phyloP scores from a whole-genome alignment of 306 rosid genomes.

The Elaeagnus macrophylla region DNA sequence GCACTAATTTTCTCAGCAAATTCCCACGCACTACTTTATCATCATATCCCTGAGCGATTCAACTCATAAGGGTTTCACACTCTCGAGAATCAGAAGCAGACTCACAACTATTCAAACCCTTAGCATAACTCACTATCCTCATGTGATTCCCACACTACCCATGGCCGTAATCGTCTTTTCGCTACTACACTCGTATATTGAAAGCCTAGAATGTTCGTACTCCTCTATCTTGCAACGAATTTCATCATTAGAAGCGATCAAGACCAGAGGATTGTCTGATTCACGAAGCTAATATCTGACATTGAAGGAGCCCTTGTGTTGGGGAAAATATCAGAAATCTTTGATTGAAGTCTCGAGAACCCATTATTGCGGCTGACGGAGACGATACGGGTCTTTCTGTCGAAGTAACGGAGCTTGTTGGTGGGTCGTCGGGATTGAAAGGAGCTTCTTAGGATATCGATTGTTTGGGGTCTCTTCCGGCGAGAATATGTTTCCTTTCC shows the following conservation, averaged over 20 bases:
- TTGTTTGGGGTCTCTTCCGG: constrained; percentile 9
- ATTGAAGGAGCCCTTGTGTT: not conserved
- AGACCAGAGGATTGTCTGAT: constrained; percentile 1
- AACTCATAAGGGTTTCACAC: not conserved
- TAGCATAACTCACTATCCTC: not conserved
- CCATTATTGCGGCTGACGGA: constrained; percentile 14
- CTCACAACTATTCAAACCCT: constrained; percentile 1
- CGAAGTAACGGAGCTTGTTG: constrained; percentile 18
- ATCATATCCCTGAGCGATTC: not conserved
- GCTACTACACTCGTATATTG: constrained; percentile 20
- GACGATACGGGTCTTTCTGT: constrained; percentile 23
- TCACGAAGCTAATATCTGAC: constrained; percentile 15
- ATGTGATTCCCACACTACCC: constrained; percentile 3
- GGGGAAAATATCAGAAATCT: constrained; percentile 18
- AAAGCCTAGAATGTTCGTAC: constrained; percentile 19
- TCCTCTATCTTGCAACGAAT: constrained; percentile 20
- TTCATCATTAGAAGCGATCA: constrained; percentile 21
- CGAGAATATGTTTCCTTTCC: too few species aligned
- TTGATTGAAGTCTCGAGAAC: constrained; percentile 17
- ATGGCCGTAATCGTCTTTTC: not conserved
- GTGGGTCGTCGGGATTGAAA: constrained; percentile 12
- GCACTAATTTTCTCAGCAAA: constrained; percentile 11
- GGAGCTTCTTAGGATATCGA: constrained; percentile 12
- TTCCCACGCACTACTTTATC: not conserved
- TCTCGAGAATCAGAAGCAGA: not conserved